phyloP scores from a whole-genome alignment of 106 monocot species.

The Dendrobium catenatum region DNA sequence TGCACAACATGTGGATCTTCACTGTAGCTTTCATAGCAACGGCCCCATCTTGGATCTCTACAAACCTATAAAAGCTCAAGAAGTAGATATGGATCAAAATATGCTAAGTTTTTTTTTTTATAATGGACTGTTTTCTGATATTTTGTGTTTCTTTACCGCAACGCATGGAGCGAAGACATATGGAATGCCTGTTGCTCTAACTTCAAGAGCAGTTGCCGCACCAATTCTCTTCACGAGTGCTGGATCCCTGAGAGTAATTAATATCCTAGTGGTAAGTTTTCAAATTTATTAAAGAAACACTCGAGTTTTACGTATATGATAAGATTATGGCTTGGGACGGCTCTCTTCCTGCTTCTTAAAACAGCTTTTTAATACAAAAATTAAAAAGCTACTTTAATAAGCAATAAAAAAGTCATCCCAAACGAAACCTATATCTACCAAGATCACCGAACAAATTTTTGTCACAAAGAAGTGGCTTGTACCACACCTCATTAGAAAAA shows the following conservation, averaged over 20 bases:
- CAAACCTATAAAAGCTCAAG: constrained; percentile 20
- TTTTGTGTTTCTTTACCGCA: constrained; percentile 32
- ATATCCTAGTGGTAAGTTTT: not conserved
- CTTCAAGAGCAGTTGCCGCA: constrained; percentile 76
- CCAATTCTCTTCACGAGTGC: constrained; percentile 63
- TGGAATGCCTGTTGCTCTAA: constrained; percentile 67
- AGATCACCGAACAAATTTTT: no score
- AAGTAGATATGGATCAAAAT: not conserved
- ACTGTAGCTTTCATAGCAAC: constrained; percentile 30
- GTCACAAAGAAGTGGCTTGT: no score
- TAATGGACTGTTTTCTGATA: not conserved
- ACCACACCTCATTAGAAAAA: no score
- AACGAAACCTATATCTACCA: no score
- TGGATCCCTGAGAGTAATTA: constrained; percentile 36
- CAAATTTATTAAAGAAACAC: no score
- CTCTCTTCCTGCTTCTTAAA: no score
- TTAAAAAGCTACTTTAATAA: no score
- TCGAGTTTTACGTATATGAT: no score
- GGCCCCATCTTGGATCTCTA: constrained; percentile 31
- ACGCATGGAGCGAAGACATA: constrained; percentile 74
- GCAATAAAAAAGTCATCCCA: no score
- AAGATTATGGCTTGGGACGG: no score
- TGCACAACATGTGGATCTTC: constrained; percentile 20
- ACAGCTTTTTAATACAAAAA: no score
- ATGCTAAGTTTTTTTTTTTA: not conserved